These are phyloP conservation scores for Trametes punicea DNA, from an alignment of 768 basidiomycete species.

Conservation along the genomic window DNA sequence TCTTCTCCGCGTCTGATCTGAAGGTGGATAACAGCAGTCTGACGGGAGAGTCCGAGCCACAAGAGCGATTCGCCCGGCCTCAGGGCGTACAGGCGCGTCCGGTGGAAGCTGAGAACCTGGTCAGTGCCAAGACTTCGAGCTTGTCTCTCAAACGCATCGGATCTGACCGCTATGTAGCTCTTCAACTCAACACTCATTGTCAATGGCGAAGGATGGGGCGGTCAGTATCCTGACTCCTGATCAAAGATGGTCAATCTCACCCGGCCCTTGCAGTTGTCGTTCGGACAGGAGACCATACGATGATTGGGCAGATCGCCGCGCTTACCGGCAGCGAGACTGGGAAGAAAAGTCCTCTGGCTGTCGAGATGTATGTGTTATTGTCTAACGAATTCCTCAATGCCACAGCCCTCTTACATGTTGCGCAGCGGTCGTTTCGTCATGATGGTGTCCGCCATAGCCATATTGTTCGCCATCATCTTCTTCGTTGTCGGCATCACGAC, in stretches of 20 bases:
- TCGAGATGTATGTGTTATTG: slow-evolving; percentile 50
- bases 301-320: slow-evolving; percentile 68
- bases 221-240: slow-evolving; percentile 34
- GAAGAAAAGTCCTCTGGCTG: slow-evolving; percentile 61
- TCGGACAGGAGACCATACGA: slow-evolving; percentile 62
- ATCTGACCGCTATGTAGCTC: slow-evolving; percentile 35
- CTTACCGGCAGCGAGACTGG: slow-evolving; percentile 63
- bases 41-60: slow-evolving; percentile 69
- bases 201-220: slow-evolving; percentile 70
- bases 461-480: slow-evolving; percentile 60
- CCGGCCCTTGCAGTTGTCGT: slow-evolving; percentile 47
- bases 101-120: slow-evolving; percentile 65
- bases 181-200: slow-evolving; percentile 69
- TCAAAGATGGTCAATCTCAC: not conserved
- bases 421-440: slow-evolving; percentile 56
- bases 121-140: slow-evolving; percentile 24
- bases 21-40: slow-evolving; percentile 72
- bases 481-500: slow-evolving; percentile 65
- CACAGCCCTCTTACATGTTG: slow-evolving; percentile 1
- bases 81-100: slow-evolving; percentile 47
- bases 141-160: not conserved
- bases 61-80: slow-evolving; percentile 49
- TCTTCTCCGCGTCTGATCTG: slow-evolving; percentile 58
- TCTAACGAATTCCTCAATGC: too few relatives aligned
- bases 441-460: slow-evolving; percentile 58